Base-by-base conservation (phyloP, 2,329 filamentous ascomycete species). In the Trichophyton equinum region DNA sequence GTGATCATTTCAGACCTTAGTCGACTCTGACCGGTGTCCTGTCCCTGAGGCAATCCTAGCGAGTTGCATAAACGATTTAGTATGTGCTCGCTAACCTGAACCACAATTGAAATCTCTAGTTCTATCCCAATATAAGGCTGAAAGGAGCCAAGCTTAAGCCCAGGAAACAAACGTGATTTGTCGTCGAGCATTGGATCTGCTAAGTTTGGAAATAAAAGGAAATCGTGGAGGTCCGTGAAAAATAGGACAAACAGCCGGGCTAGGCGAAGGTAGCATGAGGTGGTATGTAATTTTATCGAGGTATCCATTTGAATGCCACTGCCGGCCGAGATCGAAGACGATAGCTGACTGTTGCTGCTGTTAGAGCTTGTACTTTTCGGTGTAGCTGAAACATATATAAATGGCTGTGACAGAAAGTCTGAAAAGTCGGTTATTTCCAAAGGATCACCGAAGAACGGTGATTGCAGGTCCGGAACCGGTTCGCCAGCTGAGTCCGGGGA, bases 61-160 rank as follows among this genome's bases (percentile, higher is more conserved):
- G 51, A 30, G 51, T 30, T 20, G 20, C 20, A 42, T 20, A 57
- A 27, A 20, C 53, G 53, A 27, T 36, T 36, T 6, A 38, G 27
- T 42, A 57, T 57, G n/a, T 57, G 53, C 53, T 57, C 53, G 53
- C 53, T 36, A 57, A 57, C 53, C 27, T 57, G 53, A 36, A 57
- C 53, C 9, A 38, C 53, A 42, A 36, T 57, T 36, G 53, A 57
- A 25, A 57, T 57, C 20, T 57, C 53, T 38, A 57, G 27, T 40
- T 40, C 53, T 7, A 57, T 22, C 7, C 53, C 27, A 22, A 40
- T 13, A 36, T 36, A 57, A 36, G 30, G 30, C 36, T 57, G 53
- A 6, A 57, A 57, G 30, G 53, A 57, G 30, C 53, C 53, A 20
- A 57, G 36, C 20, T 57, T 57, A 4, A 57, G 27, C 20, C 53